Percentiles rank a stretch among this genome's conserved stretches.
Conservation (phyloP, 345 rosid species). For the Theobroma cacao region DNA sequence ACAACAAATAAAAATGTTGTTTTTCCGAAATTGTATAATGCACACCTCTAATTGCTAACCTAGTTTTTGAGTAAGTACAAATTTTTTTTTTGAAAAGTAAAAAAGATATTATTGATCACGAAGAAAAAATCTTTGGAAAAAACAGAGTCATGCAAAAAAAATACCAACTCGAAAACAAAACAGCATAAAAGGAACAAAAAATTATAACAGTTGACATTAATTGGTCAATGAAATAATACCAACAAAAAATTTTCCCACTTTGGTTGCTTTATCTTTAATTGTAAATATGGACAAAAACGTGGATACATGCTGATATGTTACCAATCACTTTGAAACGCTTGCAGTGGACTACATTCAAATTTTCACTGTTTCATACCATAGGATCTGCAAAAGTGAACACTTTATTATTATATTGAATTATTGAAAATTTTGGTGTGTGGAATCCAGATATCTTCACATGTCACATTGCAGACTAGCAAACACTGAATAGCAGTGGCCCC, state of each 20-base stretch:
- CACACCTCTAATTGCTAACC: too few species aligned
- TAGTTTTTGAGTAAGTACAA: too few species aligned
- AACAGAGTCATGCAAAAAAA: too few species aligned
- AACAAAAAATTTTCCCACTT: background rate
- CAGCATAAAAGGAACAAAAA: too few species aligned
- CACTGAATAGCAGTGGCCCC: background rate
- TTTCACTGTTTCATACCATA: background rate
- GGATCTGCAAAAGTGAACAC: background rate
- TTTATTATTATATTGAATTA: background rate
- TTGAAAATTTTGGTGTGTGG: background rate
- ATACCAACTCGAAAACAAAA: too few species aligned
- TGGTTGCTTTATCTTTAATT: too few species aligned
- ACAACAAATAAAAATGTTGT: too few species aligned
- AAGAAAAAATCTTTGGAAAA: too few species aligned
- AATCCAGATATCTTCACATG: constrained; percentile 9
- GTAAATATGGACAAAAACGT: background rate
- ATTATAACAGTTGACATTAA: too few species aligned
- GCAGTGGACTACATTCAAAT: background rate
- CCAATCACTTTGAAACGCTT: background rate
- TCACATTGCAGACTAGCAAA: background rate
- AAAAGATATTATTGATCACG: too few species aligned
- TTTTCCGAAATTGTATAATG: too few species aligned
- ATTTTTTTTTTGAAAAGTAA: too few species aligned
- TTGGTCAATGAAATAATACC: background rate
- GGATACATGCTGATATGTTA: background rate